phyloP scores from a whole-genome alignment of 805 yeast genomes.

The Kockiozyma suomiensis region DNA sequence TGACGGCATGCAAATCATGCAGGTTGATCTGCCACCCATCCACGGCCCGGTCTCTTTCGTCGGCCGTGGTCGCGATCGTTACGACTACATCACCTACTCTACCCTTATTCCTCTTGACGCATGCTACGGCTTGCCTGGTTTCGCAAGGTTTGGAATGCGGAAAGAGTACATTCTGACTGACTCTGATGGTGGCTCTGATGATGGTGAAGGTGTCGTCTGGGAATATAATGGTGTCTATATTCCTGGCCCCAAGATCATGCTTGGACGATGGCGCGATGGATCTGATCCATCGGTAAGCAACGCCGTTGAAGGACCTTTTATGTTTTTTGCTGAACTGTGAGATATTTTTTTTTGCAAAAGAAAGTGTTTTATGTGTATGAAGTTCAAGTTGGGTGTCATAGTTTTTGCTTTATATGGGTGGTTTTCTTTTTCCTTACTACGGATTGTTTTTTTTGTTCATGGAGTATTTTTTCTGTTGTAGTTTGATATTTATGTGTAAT shows the following conservation, averaged over 20 bases:
- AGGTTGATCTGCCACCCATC: slow-evolving; percentile 24
- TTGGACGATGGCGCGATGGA: slow-evolving; percentile 33
- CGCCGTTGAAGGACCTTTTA: slow-evolving; percentile 33
- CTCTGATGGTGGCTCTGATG: slow-evolving; percentile 7
- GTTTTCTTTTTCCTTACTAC: background rate
- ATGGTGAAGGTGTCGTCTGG: slow-evolving; percentile 30
- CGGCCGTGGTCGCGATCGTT: slow-evolving; percentile 30
- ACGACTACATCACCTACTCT: slow-evolving; percentile 21
- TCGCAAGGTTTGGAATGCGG: slow-evolving; percentile 33
- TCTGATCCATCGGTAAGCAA: slow-evolving; percentile 11
- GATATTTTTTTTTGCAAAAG: background rate
- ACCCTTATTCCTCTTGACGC: slow-evolving; percentile 24
- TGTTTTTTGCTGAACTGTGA: slow-evolving; percentile 28
- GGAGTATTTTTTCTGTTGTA: background rate
- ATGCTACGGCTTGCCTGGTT: slow-evolving; percentile 31
- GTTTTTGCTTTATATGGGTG: background rate
- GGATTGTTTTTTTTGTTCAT: background rate
- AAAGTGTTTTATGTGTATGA: background rate
- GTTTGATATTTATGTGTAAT: background rate
- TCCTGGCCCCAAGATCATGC: slow-evolving; percentile 31
- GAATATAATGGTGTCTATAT: slow-evolving; percentile 33
- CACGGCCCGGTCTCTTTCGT: slow-evolving; percentile 26
- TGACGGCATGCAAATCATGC: slow-evolving; percentile 31
- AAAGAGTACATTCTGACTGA: slow-evolving; percentile 22
- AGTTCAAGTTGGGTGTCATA: slow-evolving; percentile 5